These are phyloP conservation scores for Ogataea philodendri DNA, from an alignment of 805 yeast species.

Conservation along the genomic window DNA sequence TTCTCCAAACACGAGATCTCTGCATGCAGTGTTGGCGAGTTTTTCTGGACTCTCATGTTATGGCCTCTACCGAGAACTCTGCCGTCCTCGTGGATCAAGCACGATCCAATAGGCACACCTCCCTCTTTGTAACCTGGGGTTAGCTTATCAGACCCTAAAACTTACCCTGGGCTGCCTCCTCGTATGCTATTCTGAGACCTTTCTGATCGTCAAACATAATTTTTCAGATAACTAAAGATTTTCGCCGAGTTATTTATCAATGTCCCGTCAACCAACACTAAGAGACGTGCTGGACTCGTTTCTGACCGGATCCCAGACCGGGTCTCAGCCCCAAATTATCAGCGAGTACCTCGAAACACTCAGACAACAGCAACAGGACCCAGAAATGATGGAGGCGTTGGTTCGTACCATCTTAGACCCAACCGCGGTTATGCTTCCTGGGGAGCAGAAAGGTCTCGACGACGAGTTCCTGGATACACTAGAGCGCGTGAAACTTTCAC, in stretches of 20 bases:
- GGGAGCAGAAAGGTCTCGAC: slow-evolving; percentile 48
- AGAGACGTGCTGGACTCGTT: slow-evolving; percentile 8
- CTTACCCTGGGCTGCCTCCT: slow-evolving; percentile 64
- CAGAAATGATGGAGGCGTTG: slow-evolving; percentile 14
- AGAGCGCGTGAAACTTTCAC: slow-evolving; percentile 57
- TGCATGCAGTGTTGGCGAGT: slow-evolving; percentile 84
- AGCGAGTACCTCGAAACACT: slow-evolving; percentile 11
- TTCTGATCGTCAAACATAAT: slow-evolving; percentile 60
- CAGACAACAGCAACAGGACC: slow-evolving; percentile 6
- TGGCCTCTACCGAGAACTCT: slow-evolving; percentile 84
- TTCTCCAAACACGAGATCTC: slow-evolving; percentile 87
- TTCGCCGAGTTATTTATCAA: slow-evolving; percentile 2
- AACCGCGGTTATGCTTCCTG: slow-evolving; percentile 7
- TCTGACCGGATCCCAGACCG: slow-evolving; percentile 4
- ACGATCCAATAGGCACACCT: slow-evolving; percentile 91
- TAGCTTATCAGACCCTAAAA: neutral
- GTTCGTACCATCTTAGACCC: slow-evolving; percentile 14
- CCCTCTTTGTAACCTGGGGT: slow-evolving; percentile 66
- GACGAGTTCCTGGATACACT: slow-evolving; percentile 72
- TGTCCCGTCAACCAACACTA: slow-evolving; percentile 11
- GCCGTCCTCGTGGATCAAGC: slow-evolving; percentile 71
- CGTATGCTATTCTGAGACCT: slow-evolving; percentile 69
- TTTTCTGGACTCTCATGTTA: slow-evolving; percentile 83
- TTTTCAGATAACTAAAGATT: neutral
- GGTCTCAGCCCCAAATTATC: slow-evolving; percentile 6